Evolutionary conservation across 768 basidiomycete genomes (phyloP).

Genomic region (Lactifluus rugatus): DNA sequence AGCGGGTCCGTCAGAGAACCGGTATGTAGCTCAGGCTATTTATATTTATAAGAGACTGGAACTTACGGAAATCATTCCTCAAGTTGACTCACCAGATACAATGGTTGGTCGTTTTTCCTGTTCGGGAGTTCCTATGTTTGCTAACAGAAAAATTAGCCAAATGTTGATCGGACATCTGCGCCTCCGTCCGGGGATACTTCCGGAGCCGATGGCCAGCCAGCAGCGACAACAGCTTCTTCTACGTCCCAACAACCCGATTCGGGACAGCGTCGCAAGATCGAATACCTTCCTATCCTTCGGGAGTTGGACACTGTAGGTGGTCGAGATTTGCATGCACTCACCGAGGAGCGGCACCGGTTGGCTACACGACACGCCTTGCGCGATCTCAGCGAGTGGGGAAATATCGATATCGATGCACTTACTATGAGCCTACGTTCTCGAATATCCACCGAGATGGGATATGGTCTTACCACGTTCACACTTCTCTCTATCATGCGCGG

Average conservation of each 20-base stretch:
- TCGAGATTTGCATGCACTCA: constrained; percentile 60
- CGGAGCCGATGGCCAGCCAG: neutral
- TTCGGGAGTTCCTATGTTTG: neutral
- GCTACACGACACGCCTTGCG: constrained; percentile 47
- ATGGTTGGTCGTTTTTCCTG: constrained; percentile 20
- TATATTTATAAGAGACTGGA: neutral
- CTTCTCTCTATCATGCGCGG: constrained; percentile 72
- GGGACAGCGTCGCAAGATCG: constrained; percentile 68
- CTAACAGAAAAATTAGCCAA: constrained; percentile 14
- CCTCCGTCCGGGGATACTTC: constrained; percentile 19
- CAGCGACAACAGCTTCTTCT: neutral
- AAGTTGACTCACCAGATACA: constrained; percentile 25
- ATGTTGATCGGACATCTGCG: constrained; percentile 21
- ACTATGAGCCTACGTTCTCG: constrained; percentile 89
- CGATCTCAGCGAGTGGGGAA: constrained; percentile 78
- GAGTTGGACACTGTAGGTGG: constrained; percentile 73
- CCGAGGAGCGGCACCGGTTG: constrained; percentile 45
- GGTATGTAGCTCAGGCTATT: constrained; percentile 35
- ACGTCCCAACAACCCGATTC: constrained; percentile 23
- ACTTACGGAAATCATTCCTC: neutral
- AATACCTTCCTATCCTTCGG: constrained; percentile 75
- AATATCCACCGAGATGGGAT: constrained; percentile 74
- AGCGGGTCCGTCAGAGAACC: constrained; percentile 63
- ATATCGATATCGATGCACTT: constrained; percentile 84
- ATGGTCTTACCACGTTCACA: constrained; percentile 79